Evolutionary conservation across 768 basidiomycete genomes (phyloP).

Genomic region (Podaxis sp.): DNA sequence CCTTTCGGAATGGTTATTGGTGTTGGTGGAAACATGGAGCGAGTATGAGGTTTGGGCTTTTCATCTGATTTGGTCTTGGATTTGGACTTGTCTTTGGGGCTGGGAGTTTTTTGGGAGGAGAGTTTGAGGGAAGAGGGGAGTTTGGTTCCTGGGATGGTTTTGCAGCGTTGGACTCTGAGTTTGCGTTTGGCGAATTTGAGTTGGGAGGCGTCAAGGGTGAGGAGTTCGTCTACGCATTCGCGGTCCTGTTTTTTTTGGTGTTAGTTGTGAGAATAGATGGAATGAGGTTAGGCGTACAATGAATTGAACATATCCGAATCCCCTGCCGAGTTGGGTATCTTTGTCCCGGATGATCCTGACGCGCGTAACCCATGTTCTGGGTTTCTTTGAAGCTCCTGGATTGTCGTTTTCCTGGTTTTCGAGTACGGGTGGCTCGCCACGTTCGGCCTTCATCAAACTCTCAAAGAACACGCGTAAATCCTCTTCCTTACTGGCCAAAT

Average conservation of each 20-base stretch:
- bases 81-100: background rate
- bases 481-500: constrained; percentile 90
- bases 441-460: constrained; percentile 65
- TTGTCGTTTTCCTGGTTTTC: constrained; percentile 25
- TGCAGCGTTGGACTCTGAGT: constrained; percentile 89
- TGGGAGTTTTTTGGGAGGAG: constrained; percentile 17
- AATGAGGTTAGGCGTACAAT: constrained; percentile 46
- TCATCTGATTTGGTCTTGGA: constrained; percentile 1
- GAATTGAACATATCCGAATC: constrained; percentile 92
- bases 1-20: constrained; percentile 62
- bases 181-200: constrained; percentile 94
- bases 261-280: constrained; percentile 2
- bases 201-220: constrained; percentile 73
- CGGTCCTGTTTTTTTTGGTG: constrained; percentile 58
- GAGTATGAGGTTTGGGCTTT: constrained; percentile 18
- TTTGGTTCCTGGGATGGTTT: constrained; percentile 52
- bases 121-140: constrained; percentile 23
- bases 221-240: constrained; percentile 88
- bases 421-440: constrained; percentile 50
- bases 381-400: constrained; percentile 33
- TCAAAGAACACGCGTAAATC: constrained; percentile 89
- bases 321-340: constrained; percentile 92
- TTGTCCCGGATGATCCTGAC: constrained; percentile 90
- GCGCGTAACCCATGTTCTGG: constrained; percentile 66
- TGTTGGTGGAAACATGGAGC: constrained; percentile 19